These are phyloP conservation scores for Gossypium gossypioides DNA, from an alignment of 441 rosid genomes.

Conservation along the genomic window DNA sequence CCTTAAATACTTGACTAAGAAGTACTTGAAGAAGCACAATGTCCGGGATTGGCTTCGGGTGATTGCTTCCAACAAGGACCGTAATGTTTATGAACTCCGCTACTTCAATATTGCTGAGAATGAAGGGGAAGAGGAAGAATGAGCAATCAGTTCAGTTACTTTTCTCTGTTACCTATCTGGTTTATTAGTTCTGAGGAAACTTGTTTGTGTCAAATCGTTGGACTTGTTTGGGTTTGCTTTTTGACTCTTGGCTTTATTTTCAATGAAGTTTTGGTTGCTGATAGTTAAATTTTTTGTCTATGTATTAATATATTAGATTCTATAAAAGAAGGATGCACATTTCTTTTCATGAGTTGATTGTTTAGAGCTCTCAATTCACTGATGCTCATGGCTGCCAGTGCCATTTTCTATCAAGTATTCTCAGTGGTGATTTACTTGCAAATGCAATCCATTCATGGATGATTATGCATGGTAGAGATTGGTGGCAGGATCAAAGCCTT, in stretches of 20 bases:
- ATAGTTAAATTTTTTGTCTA: not conserved
- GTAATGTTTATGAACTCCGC: slow-evolving; percentile 57
- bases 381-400: not conserved
- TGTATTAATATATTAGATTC: not conserved
- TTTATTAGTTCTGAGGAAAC: slow-evolving; percentile 1
- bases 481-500: too few relatives aligned
- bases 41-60: slow-evolving; percentile 88
- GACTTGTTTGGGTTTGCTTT: not conserved
- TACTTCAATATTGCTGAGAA: slow-evolving; percentile 88
- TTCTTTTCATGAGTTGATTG: not conserved
- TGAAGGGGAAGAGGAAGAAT: slow-evolving; percentile 69
- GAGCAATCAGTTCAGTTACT: slow-evolving; percentile 17
- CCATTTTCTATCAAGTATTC: not conserved
- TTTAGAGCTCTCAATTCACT: not conserved
- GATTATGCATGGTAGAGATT: too few relatives aligned
- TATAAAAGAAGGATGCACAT: not conserved
- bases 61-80: slow-evolving; percentile 73
- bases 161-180: not conserved
- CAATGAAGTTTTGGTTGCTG: not conserved
- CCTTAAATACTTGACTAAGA: slow-evolving; percentile 80
- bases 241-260: not conserved
- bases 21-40: slow-evolving; percentile 78
- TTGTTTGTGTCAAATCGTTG: not conserved
- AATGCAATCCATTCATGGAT: too few relatives aligned
- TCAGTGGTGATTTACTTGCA: not conserved